These are phyloP conservation scores for Pyrenula aspistea DNA, from an alignment of 495 filamentous ascomycete genomes.

Conservation along the genomic window DNA sequence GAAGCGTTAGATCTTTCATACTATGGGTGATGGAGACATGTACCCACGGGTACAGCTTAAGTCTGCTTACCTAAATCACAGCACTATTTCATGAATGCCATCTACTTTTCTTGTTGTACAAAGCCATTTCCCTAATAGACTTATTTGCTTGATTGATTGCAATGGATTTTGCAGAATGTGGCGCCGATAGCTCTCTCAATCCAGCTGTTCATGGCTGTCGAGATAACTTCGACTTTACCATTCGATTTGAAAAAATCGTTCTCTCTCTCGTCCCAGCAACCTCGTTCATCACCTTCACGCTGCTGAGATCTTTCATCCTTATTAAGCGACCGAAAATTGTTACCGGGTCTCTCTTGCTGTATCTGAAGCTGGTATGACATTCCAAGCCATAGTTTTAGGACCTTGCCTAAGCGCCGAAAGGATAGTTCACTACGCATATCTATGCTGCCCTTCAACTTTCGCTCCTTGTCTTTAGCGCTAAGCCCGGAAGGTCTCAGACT, in stretches of 20 bases:
- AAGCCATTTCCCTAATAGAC: too few species aligned
- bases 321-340: slow-evolving; percentile 18
- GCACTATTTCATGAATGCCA: too few species aligned
- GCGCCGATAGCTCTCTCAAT: background rate
- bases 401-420: background rate
- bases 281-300: slow-evolving; percentile 33
- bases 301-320: slow-evolving; percentile 33
- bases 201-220: background rate
- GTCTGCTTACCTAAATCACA: too few species aligned
- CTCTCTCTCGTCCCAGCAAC: slow-evolving; percentile 37
- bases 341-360: background rate
- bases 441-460: background rate
- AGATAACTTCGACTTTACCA: slow-evolving; percentile 41
- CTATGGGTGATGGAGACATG: too few species aligned
- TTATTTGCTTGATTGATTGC: too few species aligned
- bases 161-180: background rate
- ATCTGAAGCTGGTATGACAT: background rate
- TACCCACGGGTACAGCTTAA: too few species aligned
- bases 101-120: too few species aligned
- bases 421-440: background rate
- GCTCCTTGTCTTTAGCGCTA: background rate
- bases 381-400: background rate
- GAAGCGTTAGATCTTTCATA: too few species aligned
- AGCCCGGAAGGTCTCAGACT: background rate
- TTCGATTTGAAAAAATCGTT: slow-evolving; percentile 45